phyloP scores from a whole-genome alignment of 2,329 filamentous ascomycete species.

The Orbilia ellipsospora region DNA sequence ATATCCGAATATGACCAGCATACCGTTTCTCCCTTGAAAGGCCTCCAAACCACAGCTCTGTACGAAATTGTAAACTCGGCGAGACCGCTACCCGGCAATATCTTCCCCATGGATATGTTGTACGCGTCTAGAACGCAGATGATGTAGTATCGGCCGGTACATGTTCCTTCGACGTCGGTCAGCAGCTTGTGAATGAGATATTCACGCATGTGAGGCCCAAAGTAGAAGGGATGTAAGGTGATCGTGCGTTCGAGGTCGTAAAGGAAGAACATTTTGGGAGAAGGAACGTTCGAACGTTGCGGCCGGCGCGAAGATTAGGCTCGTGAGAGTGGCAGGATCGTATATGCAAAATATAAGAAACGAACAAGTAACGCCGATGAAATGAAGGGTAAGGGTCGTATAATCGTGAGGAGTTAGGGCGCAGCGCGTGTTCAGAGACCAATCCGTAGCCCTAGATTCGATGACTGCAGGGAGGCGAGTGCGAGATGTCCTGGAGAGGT shows the following conservation, averaged over 20 bases:
- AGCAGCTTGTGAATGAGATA: conserved; percentile 89
- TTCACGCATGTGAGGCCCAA: conserved; percentile 91
- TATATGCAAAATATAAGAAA: conserved; percentile 11
- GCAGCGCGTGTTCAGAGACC: conserved; percentile 45
- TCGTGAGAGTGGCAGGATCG: conserved; percentile 3
- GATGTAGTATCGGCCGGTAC: conserved; percentile 95
- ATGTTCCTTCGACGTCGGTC: conserved; percentile 93
- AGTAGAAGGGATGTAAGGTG: conserved; percentile 95
- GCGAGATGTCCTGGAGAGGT: conserved; percentile 1
- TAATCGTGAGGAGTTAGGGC: conserved; percentile 34
- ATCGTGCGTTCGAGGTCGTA: conserved; percentile 96
- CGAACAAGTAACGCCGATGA: conserved; percentile 17
- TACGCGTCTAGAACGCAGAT: conserved; percentile 98
- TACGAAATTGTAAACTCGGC: conserved; percentile 96
- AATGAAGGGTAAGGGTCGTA: conserved; percentile 39
- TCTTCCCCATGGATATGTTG: conserved; percentile 91
- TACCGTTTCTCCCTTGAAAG: conserved; percentile 98
- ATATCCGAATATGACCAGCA: conserved; percentile 61
- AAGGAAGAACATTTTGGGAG: conserved; percentile 87
- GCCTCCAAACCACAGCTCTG: conserved; percentile 95
- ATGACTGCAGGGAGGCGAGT: conserved; percentile 11
- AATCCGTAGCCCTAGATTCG: conserved; percentile 32
- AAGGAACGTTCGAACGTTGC: conserved; percentile 36
- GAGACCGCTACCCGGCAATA: conserved; percentile 88
- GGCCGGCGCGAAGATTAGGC: not conserved